Evolutionary conservation across 164 flowering plant species (phyloP), one percentile per base, ranked within the genome.

Genomic region (Buxus sempervirens): DNA sequence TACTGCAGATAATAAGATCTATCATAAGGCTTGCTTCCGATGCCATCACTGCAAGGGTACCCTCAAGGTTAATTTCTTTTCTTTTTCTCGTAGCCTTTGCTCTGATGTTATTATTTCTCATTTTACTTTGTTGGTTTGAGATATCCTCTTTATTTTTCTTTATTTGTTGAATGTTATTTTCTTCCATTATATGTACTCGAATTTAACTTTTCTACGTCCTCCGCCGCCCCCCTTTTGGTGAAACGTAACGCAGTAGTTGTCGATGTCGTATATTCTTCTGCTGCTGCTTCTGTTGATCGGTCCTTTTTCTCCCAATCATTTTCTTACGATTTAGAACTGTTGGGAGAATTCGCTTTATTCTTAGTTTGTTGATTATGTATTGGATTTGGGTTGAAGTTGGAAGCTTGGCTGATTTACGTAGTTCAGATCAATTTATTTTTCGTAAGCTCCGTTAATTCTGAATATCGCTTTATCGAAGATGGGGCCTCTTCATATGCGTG

Each of bases 11-110:
- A 77, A 73, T 76, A 84, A 81, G 72, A 87, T 88, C 64, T 91
- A 84, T 73, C 97, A 91, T 81, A 89, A 83, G 78, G 78, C 96
- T 67, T 91, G 97, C 64, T 91, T 91, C 77, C 88, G 91, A 66
- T 91, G 97, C 78, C 90, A 89, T 73, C 97, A 91, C 80, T 91
- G 97, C 77, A 88, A 86, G 76, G 79, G 91, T 27, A 90, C 93
- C 74, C 90, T 90, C 73, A 88, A 88, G 92, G 96, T 86, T 54
- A 15, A 28, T 23, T 22, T 51, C 24, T 13, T 10, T 22, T 18
- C 48, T 70, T 42, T 22, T n/a, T n/a, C 7, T 7, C 51, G 1
- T 38, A 38, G 27, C 25, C 41, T 38, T 65, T 28, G 60, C 14
- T 55, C n/a, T 55, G 16, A 65, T 65, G 12, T 14, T 24, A 42